phyloP scores from a whole-genome alignment of 139 green algal species.

The Asterochloris erici region DNA sequence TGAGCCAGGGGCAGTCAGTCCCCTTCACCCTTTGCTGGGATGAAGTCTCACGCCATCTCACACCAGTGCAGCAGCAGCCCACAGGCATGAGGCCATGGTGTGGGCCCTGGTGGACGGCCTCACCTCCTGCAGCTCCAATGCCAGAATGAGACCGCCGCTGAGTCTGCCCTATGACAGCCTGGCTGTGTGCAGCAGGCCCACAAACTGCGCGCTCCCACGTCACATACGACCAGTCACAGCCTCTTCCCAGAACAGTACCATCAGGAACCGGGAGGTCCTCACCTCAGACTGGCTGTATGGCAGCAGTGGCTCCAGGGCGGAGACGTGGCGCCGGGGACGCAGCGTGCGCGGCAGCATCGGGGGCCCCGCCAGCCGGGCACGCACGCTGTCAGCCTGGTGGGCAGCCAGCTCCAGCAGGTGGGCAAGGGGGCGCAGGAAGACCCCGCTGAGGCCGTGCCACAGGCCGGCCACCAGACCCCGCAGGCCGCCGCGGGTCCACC shows the following conservation, averaged over 20 bases:
- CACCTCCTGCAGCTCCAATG: too few relatives aligned
- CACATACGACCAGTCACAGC: neutral
- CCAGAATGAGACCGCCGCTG: neutral
- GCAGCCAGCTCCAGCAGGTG: constrained; percentile 37
- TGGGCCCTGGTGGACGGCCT: too few relatives aligned
- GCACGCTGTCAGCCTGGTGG: constrained; percentile 28
- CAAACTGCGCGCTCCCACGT: neutral
- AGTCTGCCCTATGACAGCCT: neutral
- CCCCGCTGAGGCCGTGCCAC: neutral
- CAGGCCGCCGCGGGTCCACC: too few relatives aligned
- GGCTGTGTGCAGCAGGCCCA: neutral
- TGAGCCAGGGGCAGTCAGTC: too few relatives aligned
- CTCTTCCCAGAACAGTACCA: too few relatives aligned
- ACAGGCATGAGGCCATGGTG: too few relatives aligned
- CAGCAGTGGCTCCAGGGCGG: constrained; percentile 19
- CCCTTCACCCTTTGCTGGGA: too few relatives aligned
- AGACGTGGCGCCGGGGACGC: constrained; percentile 29
- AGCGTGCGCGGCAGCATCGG: constrained; percentile 12
- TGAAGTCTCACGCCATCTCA: too few relatives aligned
- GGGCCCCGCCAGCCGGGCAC: constrained; percentile 30
- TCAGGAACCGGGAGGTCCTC: neutral
- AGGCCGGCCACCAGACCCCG: too few relatives aligned
- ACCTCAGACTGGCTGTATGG: constrained; percentile 36
- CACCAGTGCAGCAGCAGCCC: too few relatives aligned
- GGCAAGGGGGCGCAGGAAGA: constrained; percentile 38